Base-by-base conservation (phyloP, 495 filamentous ascomycete species). In the Apodospora peruviana region DNA sequence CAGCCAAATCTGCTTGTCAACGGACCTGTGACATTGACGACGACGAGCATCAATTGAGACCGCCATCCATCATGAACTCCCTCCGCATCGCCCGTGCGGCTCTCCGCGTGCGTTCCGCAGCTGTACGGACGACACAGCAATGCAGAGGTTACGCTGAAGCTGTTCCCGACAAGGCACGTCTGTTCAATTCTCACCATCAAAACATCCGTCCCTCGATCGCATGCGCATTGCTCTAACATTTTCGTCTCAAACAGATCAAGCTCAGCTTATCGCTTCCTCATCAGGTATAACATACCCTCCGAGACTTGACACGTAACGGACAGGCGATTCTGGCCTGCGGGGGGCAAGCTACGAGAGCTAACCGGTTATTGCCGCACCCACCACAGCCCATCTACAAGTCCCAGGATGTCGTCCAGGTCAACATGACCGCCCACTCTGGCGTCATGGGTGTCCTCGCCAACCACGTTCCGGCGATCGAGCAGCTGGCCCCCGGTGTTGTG, bases 361-460 rank as follows among this genome's bases (percentile, higher is more conserved):
- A 65, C 45, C 34, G 52, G 61, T 78, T 75, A 77, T 72, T 73
- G 57, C 65, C 69, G 59, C 64, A 67, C 2, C 18, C 18, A 17
- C 18, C 37, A 52, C 41, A 79, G 74, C 72, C 72, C 55, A 71
- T 76, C 62, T 77, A 74, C 71, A 75, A 71, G 56, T 74, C 73
- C 52, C 72, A 96, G 81, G 74, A 75, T 55, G 77, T 79, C 66
- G 85, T 96, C 62, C 93, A 99, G 76, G 94, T 99, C 77, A 99
- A 99, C 82, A 81, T 99, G 61, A 85, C 94, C 67, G 91, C 93
- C 66, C 93, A 95, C 74, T 91, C 91, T 45, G 93, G 93, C 62
- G 94, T 96, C 61, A 99, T 99, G 93, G 93, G 93, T 85, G 81
- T 99, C 56, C 86, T 99, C 59, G 93, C 93, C 69, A 90, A 91